Conservation (phyloP, 306 rosid species). For the Acacia melanoxylon region DNA sequence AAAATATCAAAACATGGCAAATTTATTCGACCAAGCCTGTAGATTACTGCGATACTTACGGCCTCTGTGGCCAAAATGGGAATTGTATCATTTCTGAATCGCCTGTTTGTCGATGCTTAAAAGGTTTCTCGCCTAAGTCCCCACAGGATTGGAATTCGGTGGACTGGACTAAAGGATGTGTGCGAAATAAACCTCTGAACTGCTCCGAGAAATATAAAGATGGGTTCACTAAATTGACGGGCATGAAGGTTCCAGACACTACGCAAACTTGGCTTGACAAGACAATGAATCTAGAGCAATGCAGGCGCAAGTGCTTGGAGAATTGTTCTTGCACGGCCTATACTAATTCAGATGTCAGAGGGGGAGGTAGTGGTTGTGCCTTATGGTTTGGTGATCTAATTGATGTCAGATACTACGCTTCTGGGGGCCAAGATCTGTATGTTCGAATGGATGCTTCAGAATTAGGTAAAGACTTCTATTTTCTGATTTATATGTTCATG, state of each 20-base stretch:
- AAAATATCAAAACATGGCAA: background rate
- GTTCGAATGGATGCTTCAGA: background rate
- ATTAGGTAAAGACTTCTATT: background rate
- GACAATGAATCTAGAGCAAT: background rate
- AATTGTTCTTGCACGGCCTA: conserved; percentile 9
- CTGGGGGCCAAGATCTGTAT: background rate
- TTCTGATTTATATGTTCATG: background rate
- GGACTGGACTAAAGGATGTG: background rate
- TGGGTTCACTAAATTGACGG: background rate
- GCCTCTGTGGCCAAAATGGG: conserved; percentile 4
- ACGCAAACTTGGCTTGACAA: background rate
- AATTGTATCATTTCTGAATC: background rate
- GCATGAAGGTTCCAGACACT: background rate
- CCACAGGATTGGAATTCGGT: background rate
- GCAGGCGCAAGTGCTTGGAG: background rate
- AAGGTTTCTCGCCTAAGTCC: background rate
- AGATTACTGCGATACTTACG: background rate
- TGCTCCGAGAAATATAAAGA: background rate
- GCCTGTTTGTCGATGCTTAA: background rate
- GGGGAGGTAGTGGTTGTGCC: background rate
- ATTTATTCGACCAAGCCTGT: background rate
- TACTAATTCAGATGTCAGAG: background rate
- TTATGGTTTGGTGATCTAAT: conserved; percentile 6
- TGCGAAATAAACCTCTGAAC: background rate
- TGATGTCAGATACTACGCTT: background rate